phyloP scores from a whole-genome alignment of 2,329 filamentous ascomycete species.

The Colletotrichum noveboracense region DNA sequence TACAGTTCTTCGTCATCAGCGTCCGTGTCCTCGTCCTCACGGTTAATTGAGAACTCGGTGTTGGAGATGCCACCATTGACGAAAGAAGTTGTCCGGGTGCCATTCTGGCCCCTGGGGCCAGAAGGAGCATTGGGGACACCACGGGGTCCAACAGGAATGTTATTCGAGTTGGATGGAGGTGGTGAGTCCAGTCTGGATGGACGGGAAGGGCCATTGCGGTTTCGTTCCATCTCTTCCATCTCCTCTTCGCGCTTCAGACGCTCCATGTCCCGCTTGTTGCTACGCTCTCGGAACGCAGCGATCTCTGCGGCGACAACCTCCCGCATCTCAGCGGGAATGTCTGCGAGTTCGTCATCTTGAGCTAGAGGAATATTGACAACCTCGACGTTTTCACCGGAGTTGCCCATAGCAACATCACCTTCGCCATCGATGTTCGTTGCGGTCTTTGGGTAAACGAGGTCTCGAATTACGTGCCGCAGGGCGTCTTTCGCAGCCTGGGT shows the following conservation, averaged over 20 bases:
- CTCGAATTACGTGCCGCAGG: conserved; percentile 71
- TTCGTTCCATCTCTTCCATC: conserved; percentile 82
- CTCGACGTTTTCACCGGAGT: conserved; percentile 74
- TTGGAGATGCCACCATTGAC: conserved; percentile 79
- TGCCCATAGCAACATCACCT: conserved; percentile 74
- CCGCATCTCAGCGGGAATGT: conserved; percentile 95
- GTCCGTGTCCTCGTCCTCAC: conserved; percentile 85
- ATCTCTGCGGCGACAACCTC: conserved; percentile 95
- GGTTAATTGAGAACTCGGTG: conserved; percentile 59
- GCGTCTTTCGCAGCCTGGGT: conserved; percentile 72
- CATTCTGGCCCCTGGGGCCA: conserved; percentile 69
- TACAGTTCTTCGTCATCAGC: conserved; percentile 89
- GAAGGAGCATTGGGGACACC: conserved; percentile 78
- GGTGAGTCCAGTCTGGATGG: conserved; percentile 75
- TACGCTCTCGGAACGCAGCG: conserved; percentile 89
- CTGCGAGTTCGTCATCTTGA: conserved; percentile 90
- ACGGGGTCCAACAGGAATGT: conserved; percentile 77
- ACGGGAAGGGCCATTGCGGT: conserved; percentile 69
- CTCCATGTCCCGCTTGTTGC: conserved; percentile 86
- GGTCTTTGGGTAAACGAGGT: conserved; percentile 72
- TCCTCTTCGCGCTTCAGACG: conserved; percentile 89
- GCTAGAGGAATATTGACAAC: conserved; percentile 89
- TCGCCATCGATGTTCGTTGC: conserved; percentile 60
- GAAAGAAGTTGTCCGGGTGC: conserved; percentile 69
- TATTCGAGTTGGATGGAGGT: conserved; percentile 68